phyloP scores from a whole-genome alignment of 2,329 filamentous ascomycete species.

The Biscogniauxia mediterranea region DNA sequence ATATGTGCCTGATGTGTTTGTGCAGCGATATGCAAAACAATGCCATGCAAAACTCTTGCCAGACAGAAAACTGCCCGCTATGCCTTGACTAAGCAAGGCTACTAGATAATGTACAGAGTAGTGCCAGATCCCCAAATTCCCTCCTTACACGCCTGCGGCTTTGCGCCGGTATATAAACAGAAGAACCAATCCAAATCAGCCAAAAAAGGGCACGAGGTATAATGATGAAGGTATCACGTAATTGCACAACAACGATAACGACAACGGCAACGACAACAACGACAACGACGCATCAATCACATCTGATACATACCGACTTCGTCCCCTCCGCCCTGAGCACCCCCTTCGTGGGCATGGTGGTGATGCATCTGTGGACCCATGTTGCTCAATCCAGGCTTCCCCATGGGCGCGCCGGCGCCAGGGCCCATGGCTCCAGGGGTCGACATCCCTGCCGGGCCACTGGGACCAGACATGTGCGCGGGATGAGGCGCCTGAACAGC shows the following conservation, averaged over 20 bases:
- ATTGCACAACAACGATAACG: slow-evolving; percentile 27
- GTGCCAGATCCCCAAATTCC: slow-evolving; percentile 39
- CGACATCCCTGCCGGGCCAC: slow-evolving; percentile 64
- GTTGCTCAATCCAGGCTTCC: slow-evolving; percentile 63
- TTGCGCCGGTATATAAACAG: slow-evolving; percentile 37
- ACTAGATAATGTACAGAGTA: slow-evolving; percentile 57
- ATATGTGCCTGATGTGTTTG: slow-evolving; percentile 38
- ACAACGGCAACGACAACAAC: slow-evolving; percentile 36
- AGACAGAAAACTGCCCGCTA: slow-evolving; percentile 38
- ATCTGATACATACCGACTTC: slow-evolving; percentile 99
- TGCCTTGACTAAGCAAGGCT: slow-evolving; percentile 33
- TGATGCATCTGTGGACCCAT: slow-evolving; percentile 72
- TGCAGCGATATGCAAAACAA: slow-evolving; percentile 37
- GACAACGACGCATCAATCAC: slow-evolving; percentile 59
- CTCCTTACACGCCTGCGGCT: slow-evolving; percentile 37
- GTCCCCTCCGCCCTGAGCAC: slow-evolving; percentile 65
- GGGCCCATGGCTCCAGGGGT: slow-evolving; percentile 62
- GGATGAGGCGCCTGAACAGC: slow-evolving; percentile 59
- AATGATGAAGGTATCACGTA: slow-evolving; percentile 38
- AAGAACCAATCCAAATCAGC: slow-evolving; percentile 31
- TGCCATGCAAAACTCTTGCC: slow-evolving; percentile 36
- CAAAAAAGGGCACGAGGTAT: slow-evolving; percentile 33
- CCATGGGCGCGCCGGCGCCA: slow-evolving; percentile 54
- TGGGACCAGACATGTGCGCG: slow-evolving; percentile 66
- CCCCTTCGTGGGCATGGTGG: slow-evolving; percentile 70